phyloP scores from a whole-genome alignment of 1,139 yeast species.

The Ogataea hybrid region DNA sequence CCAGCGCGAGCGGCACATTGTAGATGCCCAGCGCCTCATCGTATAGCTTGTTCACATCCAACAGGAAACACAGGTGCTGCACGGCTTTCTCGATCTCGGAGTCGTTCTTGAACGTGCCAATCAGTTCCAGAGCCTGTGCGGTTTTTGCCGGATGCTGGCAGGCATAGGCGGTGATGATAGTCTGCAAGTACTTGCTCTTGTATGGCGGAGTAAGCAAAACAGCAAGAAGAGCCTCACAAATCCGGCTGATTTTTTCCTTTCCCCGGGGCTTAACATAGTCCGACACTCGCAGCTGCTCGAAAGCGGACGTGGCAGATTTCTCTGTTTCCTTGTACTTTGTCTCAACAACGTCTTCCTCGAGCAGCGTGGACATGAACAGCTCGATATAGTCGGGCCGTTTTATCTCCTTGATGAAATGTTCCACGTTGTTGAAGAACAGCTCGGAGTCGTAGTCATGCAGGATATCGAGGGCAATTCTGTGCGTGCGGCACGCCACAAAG shows the following conservation, averaged over 20 bases:
- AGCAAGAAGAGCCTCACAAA: conserved; percentile 68
- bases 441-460: conserved; percentile 84
- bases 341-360: conserved; percentile 80
- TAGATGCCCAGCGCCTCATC: conserved; percentile 79
- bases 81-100: conserved; percentile 60
- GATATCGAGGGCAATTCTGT: conserved; percentile 87
- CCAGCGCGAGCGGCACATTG: conserved; percentile 74
- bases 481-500: conserved; percentile 80
- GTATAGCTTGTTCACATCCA: conserved; percentile 83
- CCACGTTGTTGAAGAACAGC: conserved; percentile 61
- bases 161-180: conserved; percentile 87
- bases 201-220: conserved; percentile 54
- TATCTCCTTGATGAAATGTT: conserved; percentile 69
- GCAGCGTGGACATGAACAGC: conserved; percentile 79
- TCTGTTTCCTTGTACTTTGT: conserved; percentile 81
- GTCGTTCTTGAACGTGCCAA: conserved; percentile 48
- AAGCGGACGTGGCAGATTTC: not conserved
- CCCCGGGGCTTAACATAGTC: conserved; percentile 17
- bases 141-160: conserved; percentile 88
- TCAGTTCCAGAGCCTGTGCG: conserved; percentile 65
- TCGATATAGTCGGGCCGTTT: conserved; percentile 75
- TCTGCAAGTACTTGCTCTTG: conserved; percentile 62
- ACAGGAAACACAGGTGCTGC: conserved; percentile 84
- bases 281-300: conserved; percentile 5
- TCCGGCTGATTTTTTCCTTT: conserved; percentile 66